Base-by-base conservation (phyloP, 495 filamentous ascomycete species). In the Lepraria neglecta region DNA sequence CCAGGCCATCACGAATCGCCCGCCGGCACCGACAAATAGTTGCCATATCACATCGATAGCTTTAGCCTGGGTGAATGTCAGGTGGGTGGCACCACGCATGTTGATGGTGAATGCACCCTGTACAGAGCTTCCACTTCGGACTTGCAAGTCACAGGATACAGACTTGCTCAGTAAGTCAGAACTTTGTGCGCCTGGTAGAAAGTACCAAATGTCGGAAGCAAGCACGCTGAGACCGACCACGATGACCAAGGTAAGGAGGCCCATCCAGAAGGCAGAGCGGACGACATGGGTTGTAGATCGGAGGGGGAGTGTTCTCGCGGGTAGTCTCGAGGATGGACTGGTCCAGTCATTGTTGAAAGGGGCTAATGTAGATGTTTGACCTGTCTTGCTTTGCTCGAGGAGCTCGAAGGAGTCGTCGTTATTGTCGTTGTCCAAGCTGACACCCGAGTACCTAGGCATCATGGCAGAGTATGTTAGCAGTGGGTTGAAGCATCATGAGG, bases 11-110 rank as follows among this genome's bases (percentile, higher is more conserved):
- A 71, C 45, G 2, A 69, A 11, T 27, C 68, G 62, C 10, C 69
- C 70, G 4, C 68, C 70, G 61, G 64, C 61, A 38, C 69, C 70
- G 17, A 70, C 46, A 12, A 65, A 38, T 7, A 72, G 58, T 47
- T 71, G 68, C 68, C 66, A 71, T 2, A 62, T 43, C n/a, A 71
- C 62, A 52, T 72, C 69, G 45, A 69, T 69, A 31, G 67, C 51
- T 53, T 72, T 72, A 11, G 61, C 70, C 33, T 55, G 50, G 14
- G 61, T 63, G 50, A 70, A 71, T 28, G 59, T 62, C 28, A 67
- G 50, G n/a, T 38, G 30, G 12, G 50, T 42, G 27, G 44, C 30
- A 12, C 52, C 58, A 14, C 64, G 48, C n/a, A 64, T 28, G 40
- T 66, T 58, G 38, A 57, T 60, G 10, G 28, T 42, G n/a, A 64